Evolutionary conservation across 805 yeast genomes (phyloP).

Genomic region (Peterozyma toletana): DNA sequence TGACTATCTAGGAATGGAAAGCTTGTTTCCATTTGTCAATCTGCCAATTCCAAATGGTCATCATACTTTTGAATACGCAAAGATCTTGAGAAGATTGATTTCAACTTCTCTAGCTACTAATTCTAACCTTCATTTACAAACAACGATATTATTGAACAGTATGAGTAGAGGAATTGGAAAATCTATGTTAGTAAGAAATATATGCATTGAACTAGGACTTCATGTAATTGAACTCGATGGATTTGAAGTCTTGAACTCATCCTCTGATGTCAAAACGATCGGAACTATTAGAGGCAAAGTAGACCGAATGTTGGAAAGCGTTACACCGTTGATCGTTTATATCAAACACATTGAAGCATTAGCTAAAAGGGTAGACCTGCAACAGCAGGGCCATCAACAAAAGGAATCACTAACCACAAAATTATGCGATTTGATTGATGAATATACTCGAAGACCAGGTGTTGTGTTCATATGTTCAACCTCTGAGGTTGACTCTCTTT

Average conservation of each 20-base stretch:
- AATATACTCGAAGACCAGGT: conserved; percentile 35
- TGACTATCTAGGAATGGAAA: conserved; percentile 36
- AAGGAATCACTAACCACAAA: conserved; percentile 43
- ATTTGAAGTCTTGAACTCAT: conserved; percentile 54
- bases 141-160: conserved; percentile 64
- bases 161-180: conserved; percentile 77
- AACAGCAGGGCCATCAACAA: conserved; percentile 30
- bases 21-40: conserved; percentile 19
- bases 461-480: conserved; percentile 60
- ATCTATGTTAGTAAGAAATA: conserved; percentile 47
- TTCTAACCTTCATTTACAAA: conserved; percentile 33
- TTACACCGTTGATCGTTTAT: conserved; percentile 43
- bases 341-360: conserved; percentile 71
- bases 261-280: conserved; percentile 70
- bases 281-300: conserved; percentile 73
- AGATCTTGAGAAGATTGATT: conserved; percentile 44
- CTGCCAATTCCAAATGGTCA: neutral
- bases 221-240: conserved; percentile 67
- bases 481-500: conserved; percentile 60
- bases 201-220: conserved; percentile 54
- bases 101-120: conserved; percentile 36
- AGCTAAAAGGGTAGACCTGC: conserved; percentile 60
- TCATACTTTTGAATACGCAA: conserved; percentile 38
- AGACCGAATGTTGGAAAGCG: conserved; percentile 48
- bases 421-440: conserved; percentile 48